Evolutionary conservation across 2,329 filamentous ascomycete genomes (phyloP).

Genomic region (Ceratocystis eucalypticola): DNA sequence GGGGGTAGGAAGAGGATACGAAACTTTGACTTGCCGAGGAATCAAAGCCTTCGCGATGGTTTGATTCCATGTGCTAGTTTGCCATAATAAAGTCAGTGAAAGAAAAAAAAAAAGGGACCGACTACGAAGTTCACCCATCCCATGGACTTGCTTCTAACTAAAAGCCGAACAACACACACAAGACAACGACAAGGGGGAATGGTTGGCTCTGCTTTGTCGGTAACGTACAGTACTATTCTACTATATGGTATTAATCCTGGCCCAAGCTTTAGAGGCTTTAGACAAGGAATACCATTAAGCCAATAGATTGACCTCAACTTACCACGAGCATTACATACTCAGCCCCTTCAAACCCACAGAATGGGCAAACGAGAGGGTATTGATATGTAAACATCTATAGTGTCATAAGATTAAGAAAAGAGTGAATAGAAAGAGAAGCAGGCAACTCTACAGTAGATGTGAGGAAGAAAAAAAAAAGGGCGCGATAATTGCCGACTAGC

Average conservation of each 20-base stretch:
- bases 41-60: not conserved
- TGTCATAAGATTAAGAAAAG: not conserved
- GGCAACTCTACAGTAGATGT: not conserved
- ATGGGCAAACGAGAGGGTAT: slow-evolving; percentile 9
- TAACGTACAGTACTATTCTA: too few species aligned
- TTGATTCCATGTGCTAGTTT: not conserved
- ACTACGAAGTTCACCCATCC: not conserved
- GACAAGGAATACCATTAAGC: not conserved
- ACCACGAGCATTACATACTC: slow-evolving; percentile 15
- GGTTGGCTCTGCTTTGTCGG: not conserved
- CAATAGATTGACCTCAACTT: not conserved
- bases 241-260: not conserved
- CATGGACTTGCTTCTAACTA: not conserved
- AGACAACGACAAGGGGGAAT: not conserved
- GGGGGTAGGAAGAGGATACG: not conserved
- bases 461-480: not conserved
- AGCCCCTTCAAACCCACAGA: not conserved
- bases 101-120: not conserved
- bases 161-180: not conserved
- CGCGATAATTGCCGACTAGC: not conserved
- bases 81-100: not conserved
- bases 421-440: not conserved
- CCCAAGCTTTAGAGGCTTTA: not conserved
- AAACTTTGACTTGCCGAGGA: not conserved
- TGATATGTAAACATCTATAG: not conserved